Percentiles rank a stretch among this genome's conserved stretches.
Conservation (phyloP, 441 rosid species). For the Brassica balearica region DNA sequence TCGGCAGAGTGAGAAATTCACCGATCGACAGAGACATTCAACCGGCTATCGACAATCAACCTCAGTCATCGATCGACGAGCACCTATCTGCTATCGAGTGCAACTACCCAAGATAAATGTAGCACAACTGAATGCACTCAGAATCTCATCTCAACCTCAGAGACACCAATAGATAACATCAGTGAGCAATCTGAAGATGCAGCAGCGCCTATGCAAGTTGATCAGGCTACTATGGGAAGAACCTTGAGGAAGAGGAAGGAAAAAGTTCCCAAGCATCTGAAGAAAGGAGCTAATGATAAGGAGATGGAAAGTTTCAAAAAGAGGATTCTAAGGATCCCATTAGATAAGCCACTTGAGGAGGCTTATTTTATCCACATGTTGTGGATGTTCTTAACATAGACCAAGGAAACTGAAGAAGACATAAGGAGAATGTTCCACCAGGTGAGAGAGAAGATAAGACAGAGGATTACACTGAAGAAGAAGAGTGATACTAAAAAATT, state of each 20-base stretch:
- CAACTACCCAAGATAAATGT: background rate
- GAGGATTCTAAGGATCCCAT: background rate
- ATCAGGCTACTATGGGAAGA: no score
- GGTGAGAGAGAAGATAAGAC: background rate
- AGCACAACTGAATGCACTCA: background rate
- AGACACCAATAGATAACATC: background rate
- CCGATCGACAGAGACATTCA: background rate
- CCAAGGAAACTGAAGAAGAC: background rate
- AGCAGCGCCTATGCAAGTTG: background rate
- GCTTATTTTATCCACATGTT: background rate
- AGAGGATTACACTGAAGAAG: no score
- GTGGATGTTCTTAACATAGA: background rate
- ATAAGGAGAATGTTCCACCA: background rate
- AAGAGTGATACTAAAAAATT: background rate
- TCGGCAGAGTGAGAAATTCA: background rate
- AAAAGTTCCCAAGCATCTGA: background rate
- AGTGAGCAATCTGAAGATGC: background rate
- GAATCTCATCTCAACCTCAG: background rate
- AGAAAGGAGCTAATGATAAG: background rate
- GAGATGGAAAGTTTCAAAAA: background rate
- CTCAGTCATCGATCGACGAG: background rate
- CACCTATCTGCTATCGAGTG: background rate
- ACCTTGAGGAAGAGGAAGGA: no score
- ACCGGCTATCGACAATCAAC: background rate
- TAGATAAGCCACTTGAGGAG: background rate